Conservation (phyloP, 257 asterid genomes). For the Przewalskia tangutica region DNA sequence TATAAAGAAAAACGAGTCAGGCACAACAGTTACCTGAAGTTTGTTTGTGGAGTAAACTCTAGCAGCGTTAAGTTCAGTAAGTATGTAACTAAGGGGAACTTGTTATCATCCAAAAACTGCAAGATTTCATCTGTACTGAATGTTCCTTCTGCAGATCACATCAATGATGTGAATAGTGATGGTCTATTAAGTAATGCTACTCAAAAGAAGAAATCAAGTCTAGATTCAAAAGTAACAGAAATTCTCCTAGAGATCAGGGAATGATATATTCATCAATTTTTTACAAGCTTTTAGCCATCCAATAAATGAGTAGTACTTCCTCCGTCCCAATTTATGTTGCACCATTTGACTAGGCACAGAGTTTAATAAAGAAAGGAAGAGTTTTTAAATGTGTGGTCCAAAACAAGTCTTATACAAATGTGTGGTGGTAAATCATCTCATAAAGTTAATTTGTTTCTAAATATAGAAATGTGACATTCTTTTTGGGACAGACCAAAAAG, state of each 20-base stretch:
- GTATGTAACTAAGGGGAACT: constrained; percentile 66
- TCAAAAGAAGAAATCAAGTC: background rate
- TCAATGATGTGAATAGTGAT: background rate
- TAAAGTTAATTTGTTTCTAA: too few relatives aligned
- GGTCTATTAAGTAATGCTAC: background rate
- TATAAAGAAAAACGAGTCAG: constrained; percentile 2
- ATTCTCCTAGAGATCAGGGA: background rate
- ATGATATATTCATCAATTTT: background rate
- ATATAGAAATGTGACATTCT: too few relatives aligned
- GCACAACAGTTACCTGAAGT: constrained; percentile 51
- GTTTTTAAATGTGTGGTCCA: too few relatives aligned
- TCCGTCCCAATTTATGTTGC: too few relatives aligned
- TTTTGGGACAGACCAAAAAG: too few relatives aligned
- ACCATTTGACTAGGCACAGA: too few relatives aligned
- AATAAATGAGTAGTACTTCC: background rate
- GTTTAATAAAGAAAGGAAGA: too few relatives aligned
- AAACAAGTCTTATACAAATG: too few relatives aligned
- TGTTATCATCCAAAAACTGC: constrained; percentile 67
- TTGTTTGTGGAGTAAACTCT: constrained; percentile 61
- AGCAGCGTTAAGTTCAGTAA: constrained; percentile 85
- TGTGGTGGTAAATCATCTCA: too few relatives aligned
- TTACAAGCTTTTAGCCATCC: background rate
- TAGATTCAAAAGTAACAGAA: background rate
- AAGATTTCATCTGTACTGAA: constrained; percentile 39
- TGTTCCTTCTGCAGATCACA: constrained; percentile 49